phyloP scores from a whole-genome alignment of 345 rosid species.

The Cardamine chenopodiifolia region DNA sequence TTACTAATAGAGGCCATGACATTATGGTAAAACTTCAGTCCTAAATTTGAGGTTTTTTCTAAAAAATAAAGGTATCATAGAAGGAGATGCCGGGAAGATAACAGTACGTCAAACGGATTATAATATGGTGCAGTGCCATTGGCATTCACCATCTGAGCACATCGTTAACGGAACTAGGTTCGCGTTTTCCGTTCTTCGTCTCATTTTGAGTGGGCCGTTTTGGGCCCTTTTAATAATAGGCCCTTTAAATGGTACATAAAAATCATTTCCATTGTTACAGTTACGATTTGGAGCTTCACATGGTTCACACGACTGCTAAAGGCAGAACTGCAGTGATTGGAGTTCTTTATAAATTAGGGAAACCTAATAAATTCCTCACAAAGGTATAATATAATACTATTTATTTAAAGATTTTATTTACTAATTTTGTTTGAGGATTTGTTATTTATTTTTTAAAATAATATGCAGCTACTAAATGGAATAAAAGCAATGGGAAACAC shows the following conservation, averaged over 20 bases:
- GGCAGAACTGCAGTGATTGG: constrained; percentile 54
- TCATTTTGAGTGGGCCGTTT: not conserved
- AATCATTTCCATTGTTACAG: constrained; percentile 31
- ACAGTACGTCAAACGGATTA: constrained; percentile 52
- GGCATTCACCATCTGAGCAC: constrained; percentile 81
- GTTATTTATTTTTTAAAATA: too few species aligned
- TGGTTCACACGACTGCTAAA: constrained; percentile 51
- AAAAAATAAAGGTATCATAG: constrained; percentile 55
- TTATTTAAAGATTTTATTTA: not conserved
- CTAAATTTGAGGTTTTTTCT: too few species aligned
- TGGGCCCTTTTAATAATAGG: not conserved
- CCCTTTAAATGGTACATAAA: not conserved
- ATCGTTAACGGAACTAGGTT: constrained; percentile 61
- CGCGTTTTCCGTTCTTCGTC: not conserved
- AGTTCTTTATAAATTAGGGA: constrained; percentile 60
- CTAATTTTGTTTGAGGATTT: not conserved
- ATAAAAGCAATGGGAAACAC: constrained; percentile 41
- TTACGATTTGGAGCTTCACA: constrained; percentile 62
- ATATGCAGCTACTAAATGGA: constrained; percentile 50
- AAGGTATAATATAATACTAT: constrained; percentile 43
- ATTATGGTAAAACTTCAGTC: constrained; percentile 45
- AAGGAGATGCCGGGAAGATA: constrained; percentile 66
- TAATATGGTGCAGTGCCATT: constrained; percentile 58
- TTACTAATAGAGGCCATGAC: constrained; percentile 70
- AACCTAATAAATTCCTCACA: constrained; percentile 56